Evolutionary conservation across 1,284 basidiomycete genomes (phyloP), one percentile per base, ranked within the genome.

Genomic region (Papiliotrema flavescens): DNA sequence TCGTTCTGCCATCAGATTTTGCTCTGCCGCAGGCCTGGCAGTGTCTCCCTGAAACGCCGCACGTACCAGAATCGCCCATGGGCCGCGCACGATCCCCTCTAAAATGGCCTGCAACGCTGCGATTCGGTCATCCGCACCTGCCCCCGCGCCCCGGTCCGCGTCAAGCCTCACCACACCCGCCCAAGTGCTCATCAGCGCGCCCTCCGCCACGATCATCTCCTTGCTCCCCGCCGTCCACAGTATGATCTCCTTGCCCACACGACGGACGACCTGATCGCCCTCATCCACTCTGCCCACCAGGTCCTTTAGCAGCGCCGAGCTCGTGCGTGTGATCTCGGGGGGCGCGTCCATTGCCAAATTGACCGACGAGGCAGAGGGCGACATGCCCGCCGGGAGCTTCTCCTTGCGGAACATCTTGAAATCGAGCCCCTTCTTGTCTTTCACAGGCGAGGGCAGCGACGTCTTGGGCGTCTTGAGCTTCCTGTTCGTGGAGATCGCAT

Each of bases 321-420:
- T 63, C 14, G 64, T 53, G 17, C 60, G 57, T 1, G 64, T 46
- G 19, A 75, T 64, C n/a, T 59, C 58, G 40, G 43, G 53, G 46
- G 24, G 49, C 23, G 54, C 42, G 8, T 42, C 23, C 23, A 41
- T 57, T 15, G 52, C n/a, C 46, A 49, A 22, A 19, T 23, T 15
- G 17, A 24, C 40, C 2, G 42, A 39, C 6, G 48, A 22, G 2
- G 32, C 55, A 1, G 54, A 42, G 26, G 56, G 47, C 7, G 53
- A 40, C 9, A 44, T 53, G 2, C 44, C 49, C 3, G 42, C 13
- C 37, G 13, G 15, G 19, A 13, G 7, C 55, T 71, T 71, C 49
- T 73, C 68, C 52, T 74, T 75, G n/a, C 68, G 64, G 61, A 76
- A 76, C 2, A 73, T 59, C 26, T 73, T 68, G 11, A 74, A 49